Conservation (phyloP, 1,284 basidiomycete genomes). For the Cystobasidiaceae sp. region DNA sequence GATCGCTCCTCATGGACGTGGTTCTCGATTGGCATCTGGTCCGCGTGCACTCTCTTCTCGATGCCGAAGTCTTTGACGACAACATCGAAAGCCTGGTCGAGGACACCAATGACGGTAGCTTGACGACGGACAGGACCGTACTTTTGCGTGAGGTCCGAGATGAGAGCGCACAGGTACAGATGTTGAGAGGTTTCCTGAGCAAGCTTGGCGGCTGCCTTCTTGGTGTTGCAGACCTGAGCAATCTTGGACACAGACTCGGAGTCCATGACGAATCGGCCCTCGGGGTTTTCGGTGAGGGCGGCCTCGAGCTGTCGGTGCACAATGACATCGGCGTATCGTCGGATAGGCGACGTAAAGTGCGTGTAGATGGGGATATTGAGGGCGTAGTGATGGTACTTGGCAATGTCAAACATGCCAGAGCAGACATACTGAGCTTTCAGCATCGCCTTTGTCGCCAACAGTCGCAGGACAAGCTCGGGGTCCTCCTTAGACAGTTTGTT, state of each 20-base stretch:
- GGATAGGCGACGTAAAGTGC: slow-evolving; percentile 67
- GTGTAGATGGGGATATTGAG: slow-evolving; percentile 90
- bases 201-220: slow-evolving; percentile 78
- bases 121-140: slow-evolving; percentile 92
- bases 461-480: slow-evolving; percentile 56
- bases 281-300: slow-evolving; percentile 47
- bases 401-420: slow-evolving; percentile 97
- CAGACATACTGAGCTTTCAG: slow-evolving; percentile 96
- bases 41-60: slow-evolving; percentile 96
- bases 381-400: slow-evolving; percentile 92
- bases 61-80: slow-evolving; percentile 57
- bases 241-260: slow-evolving; percentile 94
- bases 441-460: slow-evolving; percentile 82
- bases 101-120: slow-evolving; percentile 85
- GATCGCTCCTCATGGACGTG: slow-evolving; percentile 89
- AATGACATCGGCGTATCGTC: slow-evolving; percentile 77
- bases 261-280: slow-evolving; percentile 72
- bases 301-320: slow-evolving; percentile 96
- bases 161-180: slow-evolving; percentile 86
- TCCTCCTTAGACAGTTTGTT: slow-evolving; percentile 62
- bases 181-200: slow-evolving; percentile 96
- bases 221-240: slow-evolving; percentile 94
- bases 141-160: slow-evolving; percentile 83
- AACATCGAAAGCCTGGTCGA: slow-evolving; percentile 95
- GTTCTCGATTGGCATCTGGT: slow-evolving; percentile 97